Evolutionary conservation across 2,329 filamentous ascomycete species (phyloP).

Genomic region (Aspergillus floridensis): DNA sequence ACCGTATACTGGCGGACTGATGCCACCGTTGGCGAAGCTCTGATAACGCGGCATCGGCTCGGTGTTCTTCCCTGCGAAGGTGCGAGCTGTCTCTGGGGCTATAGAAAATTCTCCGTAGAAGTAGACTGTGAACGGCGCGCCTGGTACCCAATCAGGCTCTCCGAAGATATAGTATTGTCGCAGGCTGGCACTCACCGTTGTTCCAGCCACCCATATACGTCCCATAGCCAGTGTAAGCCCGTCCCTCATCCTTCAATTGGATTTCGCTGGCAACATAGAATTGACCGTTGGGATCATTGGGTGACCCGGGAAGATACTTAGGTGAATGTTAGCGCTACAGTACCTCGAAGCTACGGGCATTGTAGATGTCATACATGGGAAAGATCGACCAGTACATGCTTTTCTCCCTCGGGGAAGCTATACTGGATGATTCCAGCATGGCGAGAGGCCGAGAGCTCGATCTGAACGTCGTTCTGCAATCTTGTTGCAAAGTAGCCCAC

Average conservation of each 20-base stretch:
- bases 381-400: constrained; percentile 64
- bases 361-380: constrained; percentile 33
- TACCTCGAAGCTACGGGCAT: too few species aligned
- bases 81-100: constrained; percentile 31
- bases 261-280: constrained; percentile 45
- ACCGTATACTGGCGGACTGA: constrained; percentile 55
- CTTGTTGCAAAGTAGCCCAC: constrained; percentile 65
- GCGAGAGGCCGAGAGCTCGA: constrained; percentile 64
- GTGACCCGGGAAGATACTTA: constrained; percentile 49
- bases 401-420: constrained; percentile 53
- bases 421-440: constrained; percentile 64
- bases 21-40: constrained; percentile 60
- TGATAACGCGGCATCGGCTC: constrained; percentile 33
- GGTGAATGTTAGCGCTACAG: constrained; percentile 19
- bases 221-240: constrained; percentile 48
- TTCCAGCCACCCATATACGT: constrained; percentile 49
- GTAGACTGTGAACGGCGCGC: constrained; percentile 43
- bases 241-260: constrained; percentile 37
- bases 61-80: constrained; percentile 40
- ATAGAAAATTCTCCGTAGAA: constrained; percentile 47
- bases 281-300: constrained; percentile 39
- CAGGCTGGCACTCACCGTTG: constrained; percentile 27
- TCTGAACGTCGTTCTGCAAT: constrained; percentile 56
- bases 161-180: too few species aligned
- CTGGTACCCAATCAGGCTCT: constrained; percentile 15